These are phyloP conservation scores for Penicillium atrosanguineum DNA, from an alignment of 495 filamentous ascomycete species.

Conservation along the genomic window DNA sequence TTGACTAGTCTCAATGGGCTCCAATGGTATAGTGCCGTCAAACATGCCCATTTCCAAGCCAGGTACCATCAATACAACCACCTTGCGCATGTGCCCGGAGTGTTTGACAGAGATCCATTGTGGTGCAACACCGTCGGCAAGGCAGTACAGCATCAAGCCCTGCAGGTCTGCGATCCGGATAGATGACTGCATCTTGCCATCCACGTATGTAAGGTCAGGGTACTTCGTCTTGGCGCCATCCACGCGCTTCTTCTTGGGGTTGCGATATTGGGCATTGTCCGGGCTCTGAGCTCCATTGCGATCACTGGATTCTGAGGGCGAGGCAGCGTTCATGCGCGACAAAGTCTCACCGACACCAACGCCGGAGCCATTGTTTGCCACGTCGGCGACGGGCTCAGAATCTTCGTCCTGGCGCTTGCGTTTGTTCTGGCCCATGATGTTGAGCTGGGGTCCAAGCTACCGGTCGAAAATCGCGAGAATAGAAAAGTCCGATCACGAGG, in stretches of 20 bases:
- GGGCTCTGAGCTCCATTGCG: constrained; percentile 8
- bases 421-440: constrained; percentile 30
- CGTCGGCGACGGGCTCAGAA: constrained; percentile 22
- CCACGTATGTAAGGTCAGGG: constrained; percentile 67
- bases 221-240: constrained; percentile 68
- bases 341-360: constrained; percentile 35
- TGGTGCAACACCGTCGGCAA: constrained; percentile 79
- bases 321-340: constrained; percentile 24
- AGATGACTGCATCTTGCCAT: constrained; percentile 65
- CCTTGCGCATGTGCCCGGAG: constrained; percentile 71
- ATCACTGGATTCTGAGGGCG: not conserved
- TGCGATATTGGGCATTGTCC: constrained; percentile 24
- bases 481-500: constrained; percentile 8
- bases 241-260: constrained; percentile 33
- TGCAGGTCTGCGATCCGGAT: constrained; percentile 80
- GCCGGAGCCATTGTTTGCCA: constrained; percentile 22
- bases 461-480: constrained; percentile 5
- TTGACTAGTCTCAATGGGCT: constrained; percentile 10
- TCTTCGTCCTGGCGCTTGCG: constrained; percentile 36
- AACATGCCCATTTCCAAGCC: constrained; percentile 91
- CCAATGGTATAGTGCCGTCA: constrained; percentile 60
- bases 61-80: constrained; percentile 91
- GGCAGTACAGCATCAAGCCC: constrained; percentile 78
- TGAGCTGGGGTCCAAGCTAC: not conserved
- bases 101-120: constrained; percentile 84